These are phyloP conservation scores for Aspergillus fischeri DNA, from an alignment of 2,329 filamentous ascomycete species.

Conservation along the genomic window DNA sequence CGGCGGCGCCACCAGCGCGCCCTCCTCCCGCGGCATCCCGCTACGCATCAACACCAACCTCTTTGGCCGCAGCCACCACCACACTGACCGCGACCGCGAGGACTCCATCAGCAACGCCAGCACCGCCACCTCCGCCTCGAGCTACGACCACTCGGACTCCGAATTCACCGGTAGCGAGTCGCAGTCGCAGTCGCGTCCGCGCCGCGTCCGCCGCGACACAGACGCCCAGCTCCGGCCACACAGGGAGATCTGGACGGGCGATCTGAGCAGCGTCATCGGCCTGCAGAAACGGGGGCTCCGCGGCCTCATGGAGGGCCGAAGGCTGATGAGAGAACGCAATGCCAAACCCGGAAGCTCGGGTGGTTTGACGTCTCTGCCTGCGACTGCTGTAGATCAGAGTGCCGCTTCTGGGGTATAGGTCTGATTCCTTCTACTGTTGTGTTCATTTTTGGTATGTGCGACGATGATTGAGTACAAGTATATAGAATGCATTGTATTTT, in stretches of 20 bases:
- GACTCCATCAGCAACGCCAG: constrained; percentile 39
- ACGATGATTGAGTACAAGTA: background rate
- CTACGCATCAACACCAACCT: constrained; percentile 41
- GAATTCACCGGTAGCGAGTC: constrained; percentile 26
- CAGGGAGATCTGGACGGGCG: constrained; percentile 68
- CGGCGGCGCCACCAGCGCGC: constrained; percentile 19
- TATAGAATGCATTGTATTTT: background rate
- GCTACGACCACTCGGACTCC: constrained; percentile 36
- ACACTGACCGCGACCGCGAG: constrained; percentile 27
- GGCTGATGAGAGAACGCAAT: constrained; percentile 75
- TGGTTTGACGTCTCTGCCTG: constrained; percentile 1
- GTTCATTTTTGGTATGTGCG: background rate
- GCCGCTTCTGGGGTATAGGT: background rate
- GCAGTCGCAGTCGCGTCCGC: constrained; percentile 37
- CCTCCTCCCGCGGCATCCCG: constrained; percentile 28
- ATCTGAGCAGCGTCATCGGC: constrained; percentile 82
- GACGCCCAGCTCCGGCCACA: constrained; percentile 31
- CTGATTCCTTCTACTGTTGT: background rate
- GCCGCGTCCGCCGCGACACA: constrained; percentile 35
- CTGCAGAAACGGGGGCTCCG: constrained; percentile 88
- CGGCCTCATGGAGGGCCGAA: constrained; percentile 88
- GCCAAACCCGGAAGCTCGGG: constrained; percentile 28
- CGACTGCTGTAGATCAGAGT: background rate
- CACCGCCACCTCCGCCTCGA: constrained; percentile 37
- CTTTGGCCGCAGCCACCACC: constrained; percentile 21